Evolutionary conservation across 305 asterid genomes (phyloP), one percentile per base, ranked within the genome.

Genomic region (Solanum hybrid): DNA sequence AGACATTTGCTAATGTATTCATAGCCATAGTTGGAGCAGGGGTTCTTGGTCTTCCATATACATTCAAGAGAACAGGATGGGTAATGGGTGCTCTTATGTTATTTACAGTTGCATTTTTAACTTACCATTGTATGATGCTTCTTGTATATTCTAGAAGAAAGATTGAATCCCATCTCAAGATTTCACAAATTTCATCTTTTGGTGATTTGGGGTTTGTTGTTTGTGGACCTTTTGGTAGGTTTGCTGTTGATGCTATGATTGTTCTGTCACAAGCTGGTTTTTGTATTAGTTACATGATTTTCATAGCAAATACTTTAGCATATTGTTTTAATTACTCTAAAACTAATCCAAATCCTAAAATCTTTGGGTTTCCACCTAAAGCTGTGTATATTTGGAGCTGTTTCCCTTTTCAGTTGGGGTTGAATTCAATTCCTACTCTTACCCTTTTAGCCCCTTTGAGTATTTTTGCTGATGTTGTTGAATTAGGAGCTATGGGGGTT

Each of bases 31-130:
- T 95, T 78, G 99, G 99, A 14, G 98, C 98, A 35, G 99, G 99
- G 7, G 99, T 96, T 24, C 98, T 96, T 77, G 98, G 99, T 38
- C 94, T 97, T 1, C 99, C 99, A 7, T 97, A 97, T 91, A 95
- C 98, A 1, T 97, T 97, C 94, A 97, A 93, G 96, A 96, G 95
- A 86, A 96, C 98, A 22, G 99, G 99, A 36, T 97, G 98, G 98
- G 86, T 90, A 4, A 93, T 93, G 89, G 94, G 98, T 72, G 75
- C 91, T 82, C n/a, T 95, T 86, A 94, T 93, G 93, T 86, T 97
- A 22, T 92, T 96, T 92, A 37, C 89, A 6, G 98, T 97, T 42
- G 95, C 98, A 69, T 89, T 87, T n/a, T 92, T 96, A 34, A 96
- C 99, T 88, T 95, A 94, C 91, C 92, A 93, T 89, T 95, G 98